These are phyloP conservation scores for Pestalotiopsis sp. DNA, from an alignment of 2,329 filamentous ascomycete genomes.

Conservation along the genomic window DNA sequence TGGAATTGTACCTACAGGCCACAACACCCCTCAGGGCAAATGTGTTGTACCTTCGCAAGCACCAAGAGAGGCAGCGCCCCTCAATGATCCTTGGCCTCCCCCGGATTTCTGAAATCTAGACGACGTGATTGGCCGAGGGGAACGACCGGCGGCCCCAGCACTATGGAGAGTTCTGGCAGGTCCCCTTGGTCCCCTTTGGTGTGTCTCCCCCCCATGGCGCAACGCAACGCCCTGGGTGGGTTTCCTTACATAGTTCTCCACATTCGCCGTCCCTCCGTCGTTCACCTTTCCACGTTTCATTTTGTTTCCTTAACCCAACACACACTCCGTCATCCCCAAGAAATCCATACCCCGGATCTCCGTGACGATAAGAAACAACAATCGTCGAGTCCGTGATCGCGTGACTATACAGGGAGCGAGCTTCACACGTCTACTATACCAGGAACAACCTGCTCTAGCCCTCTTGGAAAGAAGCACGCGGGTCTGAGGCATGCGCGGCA, in stretches of 20 bases:
- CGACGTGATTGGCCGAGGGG: background rate
- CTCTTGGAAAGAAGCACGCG: background rate
- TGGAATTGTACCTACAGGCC: background rate
- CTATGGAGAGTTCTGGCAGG: constrained; percentile 6
- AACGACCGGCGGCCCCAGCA: background rate
- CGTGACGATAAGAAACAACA: background rate
- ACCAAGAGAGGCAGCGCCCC: background rate
- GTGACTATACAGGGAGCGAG: background rate
- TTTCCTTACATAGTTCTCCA: background rate
- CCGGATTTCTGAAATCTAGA: constrained; percentile 10
- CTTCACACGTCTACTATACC: background rate
- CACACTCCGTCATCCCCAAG: background rate
- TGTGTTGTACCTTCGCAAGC: background rate
- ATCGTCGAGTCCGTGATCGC: background rate
- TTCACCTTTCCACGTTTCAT: background rate
- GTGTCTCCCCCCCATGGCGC: background rate
- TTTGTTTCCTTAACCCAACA: background rate
- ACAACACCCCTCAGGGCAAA: background rate
- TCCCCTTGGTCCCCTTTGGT: background rate
- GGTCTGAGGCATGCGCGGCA: constrained; percentile 3
- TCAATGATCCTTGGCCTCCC: constrained; percentile 9
- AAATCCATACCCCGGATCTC: constrained; percentile 2
- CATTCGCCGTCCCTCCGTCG: background rate
- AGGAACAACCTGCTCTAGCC: background rate
- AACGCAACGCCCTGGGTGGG: background rate